Evolutionary conservation across 164 flowering plant genomes (phyloP), one percentile per base, ranked within the genome.

Genomic region (Chimonanthus salicifolius): DNA sequence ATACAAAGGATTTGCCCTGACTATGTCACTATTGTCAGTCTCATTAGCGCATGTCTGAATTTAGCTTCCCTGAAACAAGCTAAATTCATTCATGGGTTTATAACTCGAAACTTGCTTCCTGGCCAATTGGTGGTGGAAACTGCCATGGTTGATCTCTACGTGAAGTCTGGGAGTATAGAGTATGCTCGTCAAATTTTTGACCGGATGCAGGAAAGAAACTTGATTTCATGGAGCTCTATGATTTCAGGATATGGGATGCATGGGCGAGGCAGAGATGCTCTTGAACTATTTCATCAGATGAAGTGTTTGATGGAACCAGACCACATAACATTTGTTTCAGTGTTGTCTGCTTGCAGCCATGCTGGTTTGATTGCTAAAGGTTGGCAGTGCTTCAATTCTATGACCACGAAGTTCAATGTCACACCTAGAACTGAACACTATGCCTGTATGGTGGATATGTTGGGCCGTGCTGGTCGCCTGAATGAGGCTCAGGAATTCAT

Each of bases 291-390:
- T 68, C 71, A 77, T 74, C 65, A 74, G 58, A 79, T 81, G 84
- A 74, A 79, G 73, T 73, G 62, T 20, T 71, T 50, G 44, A 47
- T 64, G 60, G 62, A 72, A 43, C 86, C 86, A 58, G 84, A 83
- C 75, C 74, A 75, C 13, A 74, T 79, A 10, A 63, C 80, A 70
- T 81, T 81, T 51, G 71, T 81, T 10, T 71, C 79, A 0, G 74
- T 83, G 4, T 83, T 86, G 49, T 80, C 89, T 33, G 86, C 87
- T 0, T 86, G 87, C 72, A 80, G 85, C 51, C 89, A 86, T 71
- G 75, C 77, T 58, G 89, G 89, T 58, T 79, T 75, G 49, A 75
- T 82, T 49, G 71, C 64, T 15, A 85, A 83, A 70, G 89, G 89
- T 2, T 69, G 77, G 78, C 73, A 58, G 62, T 85, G 83, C 69